These are phyloP conservation scores for Paraphoma sp. DNA, from an alignment of 2,329 filamentous ascomycete genomes.

Conservation along the genomic window DNA sequence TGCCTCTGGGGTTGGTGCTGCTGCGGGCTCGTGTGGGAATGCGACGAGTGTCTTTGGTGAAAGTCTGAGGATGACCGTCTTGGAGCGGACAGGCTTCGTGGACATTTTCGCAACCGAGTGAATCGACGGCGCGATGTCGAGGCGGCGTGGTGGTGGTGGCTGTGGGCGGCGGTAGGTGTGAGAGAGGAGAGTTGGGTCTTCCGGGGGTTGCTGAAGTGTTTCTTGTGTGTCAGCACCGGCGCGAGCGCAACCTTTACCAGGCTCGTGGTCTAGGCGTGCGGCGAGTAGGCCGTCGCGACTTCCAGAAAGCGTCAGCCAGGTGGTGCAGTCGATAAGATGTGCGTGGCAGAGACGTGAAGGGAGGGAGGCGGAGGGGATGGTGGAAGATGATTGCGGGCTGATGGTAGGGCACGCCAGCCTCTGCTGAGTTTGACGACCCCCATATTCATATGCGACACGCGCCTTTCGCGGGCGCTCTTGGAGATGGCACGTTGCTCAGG, in stretches of 20 bases:
- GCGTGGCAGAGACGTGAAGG: not conserved
- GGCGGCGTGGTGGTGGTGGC: conserved; percentile 20
- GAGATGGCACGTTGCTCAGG: not conserved
- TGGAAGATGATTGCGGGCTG: not conserved
- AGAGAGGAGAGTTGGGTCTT: conserved; percentile 2
- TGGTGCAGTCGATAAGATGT: not conserved
- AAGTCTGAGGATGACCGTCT: conserved; percentile 43
- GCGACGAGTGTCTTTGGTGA: conserved; percentile 36
- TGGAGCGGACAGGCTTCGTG: conserved; percentile 40
- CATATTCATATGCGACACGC: not conserved
- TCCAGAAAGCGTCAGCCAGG: not conserved
- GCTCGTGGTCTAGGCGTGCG: not conserved
- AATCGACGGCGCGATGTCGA: conserved; percentile 28
- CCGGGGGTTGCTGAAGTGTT: not conserved
- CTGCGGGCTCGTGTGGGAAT: conserved; percentile 35
- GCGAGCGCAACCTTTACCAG: not conserved
- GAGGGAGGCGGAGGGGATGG: not conserved
- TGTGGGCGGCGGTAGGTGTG: conserved; percentile 7
- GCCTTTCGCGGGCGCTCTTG: not conserved
- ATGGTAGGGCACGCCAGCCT: not conserved
- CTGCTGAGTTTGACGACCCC: not conserved
- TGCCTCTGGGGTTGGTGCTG: conserved; percentile 25
- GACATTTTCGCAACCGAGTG: conserved; percentile 39
- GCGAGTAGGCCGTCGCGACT: not conserved
- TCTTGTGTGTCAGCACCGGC: not conserved